Evolutionary conservation across 768 basidiomycete genomes (phyloP).

Genomic region (Russula lepida): DNA sequence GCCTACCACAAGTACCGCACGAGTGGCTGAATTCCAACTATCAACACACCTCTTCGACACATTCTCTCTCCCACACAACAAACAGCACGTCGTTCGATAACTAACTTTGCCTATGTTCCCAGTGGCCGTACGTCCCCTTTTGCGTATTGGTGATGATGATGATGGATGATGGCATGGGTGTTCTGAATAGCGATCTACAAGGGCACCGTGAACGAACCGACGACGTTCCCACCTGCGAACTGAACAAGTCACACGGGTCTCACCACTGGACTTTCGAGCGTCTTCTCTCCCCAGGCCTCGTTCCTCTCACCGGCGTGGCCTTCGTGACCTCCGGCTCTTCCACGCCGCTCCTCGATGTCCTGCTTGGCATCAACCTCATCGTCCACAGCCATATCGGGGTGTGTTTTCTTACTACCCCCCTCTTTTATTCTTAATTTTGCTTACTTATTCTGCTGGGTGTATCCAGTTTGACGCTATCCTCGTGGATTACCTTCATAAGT

Average conservation of each 20-base stretch:
- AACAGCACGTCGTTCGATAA: slow-evolving; percentile 12
- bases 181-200: slow-evolving; percentile 61
- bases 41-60: no score
- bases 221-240: slow-evolving; percentile 77
- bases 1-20: no score
- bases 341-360: slow-evolving; percentile 83
- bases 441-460: background rate
- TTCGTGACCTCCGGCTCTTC: slow-evolving; percentile 67
- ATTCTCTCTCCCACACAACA: background rate
- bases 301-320: slow-evolving; percentile 83
- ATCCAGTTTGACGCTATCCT: slow-evolving; percentile 64
- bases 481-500: slow-evolving; percentile 85
- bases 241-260: slow-evolving; percentile 76
- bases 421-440: background rate
- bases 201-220: slow-evolving; percentile 94
- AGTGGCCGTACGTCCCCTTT: slow-evolving; percentile 49
- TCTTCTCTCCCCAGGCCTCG: slow-evolving; percentile 76
- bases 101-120: slow-evolving; percentile 43
- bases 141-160: background rate
- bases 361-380: slow-evolving; percentile 80
- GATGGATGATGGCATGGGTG: background rate
- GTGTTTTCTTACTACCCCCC: slow-evolving; percentile 26
- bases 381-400: slow-evolving; percentile 97
- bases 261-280: slow-evolving; percentile 94
- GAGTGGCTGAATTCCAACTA: no score